Evolutionary conservation across 768 basidiomycete species (phyloP).

Genomic region (Leccinum disarticulatum): DNA sequence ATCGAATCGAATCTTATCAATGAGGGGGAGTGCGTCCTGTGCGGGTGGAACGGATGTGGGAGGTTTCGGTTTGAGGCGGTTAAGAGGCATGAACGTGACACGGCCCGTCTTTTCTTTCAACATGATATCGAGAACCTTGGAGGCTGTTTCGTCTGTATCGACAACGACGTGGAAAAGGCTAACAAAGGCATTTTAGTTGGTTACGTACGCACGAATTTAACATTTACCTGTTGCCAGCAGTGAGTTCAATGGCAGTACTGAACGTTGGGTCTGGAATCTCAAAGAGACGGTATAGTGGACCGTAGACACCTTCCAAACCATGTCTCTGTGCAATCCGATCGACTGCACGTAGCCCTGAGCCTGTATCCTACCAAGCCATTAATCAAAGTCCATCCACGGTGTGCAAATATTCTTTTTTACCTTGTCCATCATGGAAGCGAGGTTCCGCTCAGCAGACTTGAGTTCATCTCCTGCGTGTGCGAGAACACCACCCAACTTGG

Average conservation of each 20-base stretch:
- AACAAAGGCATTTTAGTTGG: constrained; percentile 2
- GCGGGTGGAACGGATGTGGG: constrained; percentile 57
- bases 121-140: constrained; percentile 91
- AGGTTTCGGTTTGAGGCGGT: constrained; percentile 82
- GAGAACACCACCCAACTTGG: constrained; percentile 77
- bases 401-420: constrained; percentile 37
- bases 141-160: constrained; percentile 93
- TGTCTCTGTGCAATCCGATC: constrained; percentile 79
- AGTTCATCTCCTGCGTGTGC: constrained; percentile 79
- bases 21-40: constrained; percentile 75
- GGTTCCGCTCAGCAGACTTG: constrained; percentile 70
- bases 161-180: constrained; percentile 96
- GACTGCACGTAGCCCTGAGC: constrained; percentile 82
- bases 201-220: not conserved
- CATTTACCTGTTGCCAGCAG: constrained; percentile 87
- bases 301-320: constrained; percentile 81
- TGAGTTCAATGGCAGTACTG: constrained; percentile 90
- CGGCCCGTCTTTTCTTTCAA: constrained; percentile 89
- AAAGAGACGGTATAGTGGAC: constrained; percentile 91
- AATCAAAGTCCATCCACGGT: not conserved
- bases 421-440: constrained; percentile 96
- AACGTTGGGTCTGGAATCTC: constrained; percentile 86
- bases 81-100: constrained; percentile 98
- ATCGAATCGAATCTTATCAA: constrained; percentile 82
- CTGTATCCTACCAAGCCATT: constrained; percentile 70